Percentiles rank a stretch among this genome's conserved stretches.
Conservation (phyloP, 2,329 filamentous ascomycete genomes). For the Curvularia sp. region DNA sequence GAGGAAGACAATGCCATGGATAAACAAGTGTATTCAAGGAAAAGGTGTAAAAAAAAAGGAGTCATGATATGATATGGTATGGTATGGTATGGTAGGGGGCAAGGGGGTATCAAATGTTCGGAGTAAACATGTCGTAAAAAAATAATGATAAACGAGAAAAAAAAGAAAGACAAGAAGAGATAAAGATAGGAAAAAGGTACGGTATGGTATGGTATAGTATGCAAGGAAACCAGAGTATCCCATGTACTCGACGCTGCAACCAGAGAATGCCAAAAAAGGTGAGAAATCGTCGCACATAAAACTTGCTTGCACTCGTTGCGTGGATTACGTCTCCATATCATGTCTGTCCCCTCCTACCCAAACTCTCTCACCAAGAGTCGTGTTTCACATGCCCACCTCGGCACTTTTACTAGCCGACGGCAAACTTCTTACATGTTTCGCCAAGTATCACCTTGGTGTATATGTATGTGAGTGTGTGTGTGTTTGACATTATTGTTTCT, state of each 20-base stretch:
- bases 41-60: neutral
- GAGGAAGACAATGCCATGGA: too few relatives aligned
- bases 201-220: neutral
- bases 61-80: neutral
- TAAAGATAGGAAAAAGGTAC: neutral
- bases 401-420: neutral
- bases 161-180: neutral
- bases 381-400: neutral
- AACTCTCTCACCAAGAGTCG: neutral
- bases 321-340: neutral
- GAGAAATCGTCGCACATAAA: neutral
- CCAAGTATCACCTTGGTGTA: slow-evolving; percentile 20
- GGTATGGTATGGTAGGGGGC: neutral
- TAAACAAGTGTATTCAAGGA: neutral
- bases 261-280: neutral
- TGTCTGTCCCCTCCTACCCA: neutral
- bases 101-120: neutral
- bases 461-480: neutral
- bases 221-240: neutral
- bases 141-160: neutral
- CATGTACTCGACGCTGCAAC: neutral
- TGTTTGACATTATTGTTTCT: slow-evolving; percentile 11
- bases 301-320: neutral
- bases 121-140: neutral
- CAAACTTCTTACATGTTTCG: slow-evolving; percentile 20